phyloP scores from a whole-genome alignment of 73 alveolate species.

The Symbiodinium pilosum region DNA sequence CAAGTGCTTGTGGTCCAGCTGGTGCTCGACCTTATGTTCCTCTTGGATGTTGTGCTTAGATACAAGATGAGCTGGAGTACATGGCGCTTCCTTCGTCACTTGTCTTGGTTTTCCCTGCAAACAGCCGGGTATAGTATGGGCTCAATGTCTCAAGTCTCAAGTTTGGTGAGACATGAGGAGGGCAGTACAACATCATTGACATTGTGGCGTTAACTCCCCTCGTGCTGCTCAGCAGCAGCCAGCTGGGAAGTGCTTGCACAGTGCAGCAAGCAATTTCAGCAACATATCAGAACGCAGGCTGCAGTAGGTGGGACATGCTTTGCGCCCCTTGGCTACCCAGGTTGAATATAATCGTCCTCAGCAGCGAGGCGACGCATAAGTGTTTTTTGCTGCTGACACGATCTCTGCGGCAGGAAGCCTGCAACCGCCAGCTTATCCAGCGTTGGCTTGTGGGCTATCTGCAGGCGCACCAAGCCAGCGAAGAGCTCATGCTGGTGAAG shows the following conservation, averaged over 20 bases:
- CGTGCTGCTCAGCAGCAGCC: background rate
- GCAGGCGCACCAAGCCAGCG: background rate
- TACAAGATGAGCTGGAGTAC: slow-evolving; percentile 37
- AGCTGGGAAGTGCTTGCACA: background rate
- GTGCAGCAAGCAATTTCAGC: too few relatives aligned
- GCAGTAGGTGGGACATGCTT: too few relatives aligned
- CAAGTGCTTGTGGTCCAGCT: background rate
- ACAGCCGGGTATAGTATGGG: too few relatives aligned
- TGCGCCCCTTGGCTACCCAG: background rate
- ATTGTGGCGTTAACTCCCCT: background rate
- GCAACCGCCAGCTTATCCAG: too few relatives aligned
- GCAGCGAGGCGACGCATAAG: background rate
- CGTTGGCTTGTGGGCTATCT: too few relatives aligned
- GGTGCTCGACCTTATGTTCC: background rate
- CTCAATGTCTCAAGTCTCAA: too few relatives aligned
- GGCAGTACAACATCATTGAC: slow-evolving; percentile 55
- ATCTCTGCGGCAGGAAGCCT: too few relatives aligned
- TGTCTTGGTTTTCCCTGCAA: too few relatives aligned
- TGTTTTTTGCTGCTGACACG: too few relatives aligned
- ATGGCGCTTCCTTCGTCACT: slow-evolving; percentile 22
- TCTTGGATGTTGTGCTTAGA: slow-evolving; percentile 6
- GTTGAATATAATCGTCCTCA: background rate
- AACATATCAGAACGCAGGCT: too few relatives aligned
- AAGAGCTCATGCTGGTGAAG: slow-evolving; percentile 4
- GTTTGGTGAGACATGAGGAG: background rate